Percentiles rank a stretch among this genome's conserved stretches.
Conservation (phyloP, 1,284 basidiomycete species). For the Cystodermella granulosa region DNA sequence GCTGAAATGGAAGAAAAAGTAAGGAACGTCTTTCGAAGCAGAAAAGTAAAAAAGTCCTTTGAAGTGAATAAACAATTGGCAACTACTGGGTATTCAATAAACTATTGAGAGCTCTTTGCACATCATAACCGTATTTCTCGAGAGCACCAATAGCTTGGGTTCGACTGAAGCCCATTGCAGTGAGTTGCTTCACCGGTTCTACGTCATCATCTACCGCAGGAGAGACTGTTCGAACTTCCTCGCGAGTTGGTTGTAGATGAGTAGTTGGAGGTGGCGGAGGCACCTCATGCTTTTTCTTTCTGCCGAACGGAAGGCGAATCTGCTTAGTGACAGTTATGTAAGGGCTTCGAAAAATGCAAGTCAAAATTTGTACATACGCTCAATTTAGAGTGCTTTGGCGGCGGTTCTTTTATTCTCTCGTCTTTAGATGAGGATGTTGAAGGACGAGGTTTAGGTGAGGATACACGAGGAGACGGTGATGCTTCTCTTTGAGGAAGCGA, state of each 20-base stretch:
- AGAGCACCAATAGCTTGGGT: conserved; percentile 71
- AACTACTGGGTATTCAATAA: conserved; percentile 45
- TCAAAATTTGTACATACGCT: conserved; percentile 52
- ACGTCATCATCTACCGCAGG: conserved; percentile 69
- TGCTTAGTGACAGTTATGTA: conserved; percentile 25
- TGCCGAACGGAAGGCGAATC: conserved; percentile 74
- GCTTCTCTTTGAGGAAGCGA: conserved; percentile 41
- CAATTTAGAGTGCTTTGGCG: conserved; percentile 60
- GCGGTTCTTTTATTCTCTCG: conserved; percentile 51
- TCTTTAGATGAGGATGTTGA: conserved; percentile 59
- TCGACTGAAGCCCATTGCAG: conserved; percentile 78
- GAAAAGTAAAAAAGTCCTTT: no score
- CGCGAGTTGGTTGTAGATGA: conserved; percentile 46
- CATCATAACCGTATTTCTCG: conserved; percentile 70
- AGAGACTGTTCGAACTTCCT: conserved; percentile 43
- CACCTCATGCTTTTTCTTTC: conserved; percentile 60
- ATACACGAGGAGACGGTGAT: conserved; percentile 49
- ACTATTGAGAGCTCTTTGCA: conserved; percentile 68
- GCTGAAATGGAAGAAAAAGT: no score
- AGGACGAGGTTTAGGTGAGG: conserved; percentile 54
- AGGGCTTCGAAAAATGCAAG: background rate
- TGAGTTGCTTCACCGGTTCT: conserved; percentile 70
- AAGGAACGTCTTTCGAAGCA: no score
- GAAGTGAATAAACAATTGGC: conserved; percentile 4
- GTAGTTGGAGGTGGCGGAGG: conserved; percentile 44